phyloP scores from a whole-genome alignment of 2,329 filamentous ascomycete genomes.

The Claviceps digitariae region DNA sequence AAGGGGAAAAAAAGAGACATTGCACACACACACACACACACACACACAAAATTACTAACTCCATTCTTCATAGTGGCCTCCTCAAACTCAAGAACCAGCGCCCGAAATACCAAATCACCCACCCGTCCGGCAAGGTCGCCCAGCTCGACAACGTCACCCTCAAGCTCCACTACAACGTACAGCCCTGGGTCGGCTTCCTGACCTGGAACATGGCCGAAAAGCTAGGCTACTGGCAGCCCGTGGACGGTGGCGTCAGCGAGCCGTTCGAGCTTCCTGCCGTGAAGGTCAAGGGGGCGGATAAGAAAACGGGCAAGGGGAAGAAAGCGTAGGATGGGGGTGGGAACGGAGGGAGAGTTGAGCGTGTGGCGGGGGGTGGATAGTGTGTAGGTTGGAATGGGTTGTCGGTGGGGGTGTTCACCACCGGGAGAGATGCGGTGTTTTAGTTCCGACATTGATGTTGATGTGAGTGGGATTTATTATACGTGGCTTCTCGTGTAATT shows the following conservation, averaged over 20 bases:
- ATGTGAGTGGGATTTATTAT: no score
- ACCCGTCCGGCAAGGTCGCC: slow-evolving; percentile 68
- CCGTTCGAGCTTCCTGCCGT: slow-evolving; percentile 51
- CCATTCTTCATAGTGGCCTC: slow-evolving; percentile 46
- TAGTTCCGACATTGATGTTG: no score
- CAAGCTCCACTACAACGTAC: slow-evolving; percentile 86
- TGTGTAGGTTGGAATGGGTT: no score
- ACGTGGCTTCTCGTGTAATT: no score
- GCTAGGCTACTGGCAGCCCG: slow-evolving; percentile 48
- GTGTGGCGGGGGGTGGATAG: no score
- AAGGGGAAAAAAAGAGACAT: neutral
- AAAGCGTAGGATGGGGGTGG: neutral
- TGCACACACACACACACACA: no score
- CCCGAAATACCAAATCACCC: slow-evolving; percentile 95
- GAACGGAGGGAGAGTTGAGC: neutral
- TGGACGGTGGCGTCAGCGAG: slow-evolving; percentile 52
- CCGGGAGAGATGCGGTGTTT: no score
- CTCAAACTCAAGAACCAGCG: slow-evolving; percentile 71
- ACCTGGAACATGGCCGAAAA: slow-evolving; percentile 59
- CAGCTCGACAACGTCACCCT: slow-evolving; percentile 61
- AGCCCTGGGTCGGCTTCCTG: slow-evolving; percentile 86
- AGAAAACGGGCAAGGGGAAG: slow-evolving; percentile 6
- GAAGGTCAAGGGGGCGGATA: slow-evolving; percentile 33
- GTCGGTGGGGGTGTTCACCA: no score
- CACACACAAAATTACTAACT: slow-evolving; percentile 3